Conservation (phyloP, 2,329 filamentous ascomycete species). For the Pseudonectria foliicola region DNA sequence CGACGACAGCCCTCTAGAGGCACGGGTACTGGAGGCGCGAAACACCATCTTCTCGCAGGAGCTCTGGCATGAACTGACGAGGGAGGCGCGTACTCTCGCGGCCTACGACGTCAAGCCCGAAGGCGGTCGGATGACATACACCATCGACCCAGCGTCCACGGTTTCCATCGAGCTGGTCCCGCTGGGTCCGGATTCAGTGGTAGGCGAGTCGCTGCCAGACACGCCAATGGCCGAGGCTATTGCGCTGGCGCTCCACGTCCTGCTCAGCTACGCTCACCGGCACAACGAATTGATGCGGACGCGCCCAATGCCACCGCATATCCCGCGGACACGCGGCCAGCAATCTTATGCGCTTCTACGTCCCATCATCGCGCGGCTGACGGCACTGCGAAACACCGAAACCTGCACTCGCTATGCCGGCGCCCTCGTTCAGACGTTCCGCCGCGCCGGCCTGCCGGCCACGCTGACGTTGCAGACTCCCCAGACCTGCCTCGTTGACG, state of each 20-base stretch:
- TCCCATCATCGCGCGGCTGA: slow-evolving; percentile 43
- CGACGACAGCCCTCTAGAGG: slow-evolving; percentile 50
- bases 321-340: slow-evolving; percentile 29
- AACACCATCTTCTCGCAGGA: slow-evolving; percentile 80
- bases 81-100: slow-evolving; percentile 69
- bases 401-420: slow-evolving; percentile 36
- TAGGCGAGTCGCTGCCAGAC: slow-evolving; percentile 30
- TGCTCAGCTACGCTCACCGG: slow-evolving; percentile 73
- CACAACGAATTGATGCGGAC: slow-evolving; percentile 65
- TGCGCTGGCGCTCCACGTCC: slow-evolving; percentile 61
- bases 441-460: slow-evolving; percentile 38
- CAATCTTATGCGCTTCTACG: slow-evolving; percentile 44
- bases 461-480: slow-evolving; percentile 36
- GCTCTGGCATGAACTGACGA: slow-evolving; percentile 80
- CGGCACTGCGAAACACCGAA: slow-evolving; percentile 35
- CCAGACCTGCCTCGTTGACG: slow-evolving; percentile 21
- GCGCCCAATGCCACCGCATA: slow-evolving; percentile 40
- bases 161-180: slow-evolving; percentile 63
- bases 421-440: slow-evolving; percentile 36
- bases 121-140: slow-evolving; percentile 49
- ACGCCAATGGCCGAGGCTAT: slow-evolving; percentile 56
- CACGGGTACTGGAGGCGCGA: slow-evolving; percentile 64
- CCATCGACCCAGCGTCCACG: slow-evolving; percentile 41
- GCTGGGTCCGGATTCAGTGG: slow-evolving; percentile 34
- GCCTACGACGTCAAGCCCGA: slow-evolving; percentile 63